These are phyloP conservation scores for Aphanomyces cochlioides DNA, from an alignment of 352 stramenopile species.

Conservation along the genomic window DNA sequence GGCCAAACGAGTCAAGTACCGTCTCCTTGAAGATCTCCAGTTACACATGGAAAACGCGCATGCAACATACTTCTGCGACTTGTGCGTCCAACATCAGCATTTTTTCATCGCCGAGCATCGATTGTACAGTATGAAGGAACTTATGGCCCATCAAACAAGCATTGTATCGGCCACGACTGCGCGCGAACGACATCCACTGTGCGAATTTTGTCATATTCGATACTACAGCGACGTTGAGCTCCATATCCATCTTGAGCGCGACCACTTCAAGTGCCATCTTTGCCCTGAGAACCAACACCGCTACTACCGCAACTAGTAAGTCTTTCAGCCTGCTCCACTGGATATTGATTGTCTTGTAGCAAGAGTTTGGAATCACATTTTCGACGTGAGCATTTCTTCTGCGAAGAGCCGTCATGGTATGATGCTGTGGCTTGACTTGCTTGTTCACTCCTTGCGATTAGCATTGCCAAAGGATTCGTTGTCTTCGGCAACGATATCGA, in stretches of 20 bases:
- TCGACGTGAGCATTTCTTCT: slow-evolving; percentile 74
- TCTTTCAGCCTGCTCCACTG: slow-evolving; percentile 19
- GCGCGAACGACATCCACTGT: slow-evolving; percentile 84
- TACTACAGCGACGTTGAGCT: slow-evolving; percentile 85
- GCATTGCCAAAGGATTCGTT: slow-evolving; percentile 78
- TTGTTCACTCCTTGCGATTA: slow-evolving; percentile 2
- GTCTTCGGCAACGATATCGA: slow-evolving; percentile 86
- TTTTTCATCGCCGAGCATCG: slow-evolving; percentile 81
- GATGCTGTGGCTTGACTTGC: slow-evolving; percentile 13
- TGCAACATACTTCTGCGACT: slow-evolving; percentile 67
- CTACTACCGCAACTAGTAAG: slow-evolving; percentile 88
- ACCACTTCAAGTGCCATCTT: slow-evolving; percentile 89
- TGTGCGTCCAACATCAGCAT: slow-evolving; percentile 68
- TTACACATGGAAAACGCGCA: slow-evolving; percentile 66
- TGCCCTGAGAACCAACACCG: slow-evolving; percentile 80
- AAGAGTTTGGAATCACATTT: slow-evolving; percentile 83
- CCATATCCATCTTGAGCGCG: slow-evolving; percentile 82
- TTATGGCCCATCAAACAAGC: slow-evolving; percentile 61
- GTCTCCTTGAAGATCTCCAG: slow-evolving; percentile 55
- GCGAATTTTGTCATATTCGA: slow-evolving; percentile 82
- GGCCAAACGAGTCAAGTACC: slow-evolving; percentile 43
- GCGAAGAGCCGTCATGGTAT: slow-evolving; percentile 77
- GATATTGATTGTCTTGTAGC: slow-evolving; percentile 34
- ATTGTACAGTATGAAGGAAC: slow-evolving; percentile 64
- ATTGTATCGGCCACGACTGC: slow-evolving; percentile 38